Conservation (phyloP, 495 filamentous ascomycete species). For the Rusavskia elegans region DNA sequence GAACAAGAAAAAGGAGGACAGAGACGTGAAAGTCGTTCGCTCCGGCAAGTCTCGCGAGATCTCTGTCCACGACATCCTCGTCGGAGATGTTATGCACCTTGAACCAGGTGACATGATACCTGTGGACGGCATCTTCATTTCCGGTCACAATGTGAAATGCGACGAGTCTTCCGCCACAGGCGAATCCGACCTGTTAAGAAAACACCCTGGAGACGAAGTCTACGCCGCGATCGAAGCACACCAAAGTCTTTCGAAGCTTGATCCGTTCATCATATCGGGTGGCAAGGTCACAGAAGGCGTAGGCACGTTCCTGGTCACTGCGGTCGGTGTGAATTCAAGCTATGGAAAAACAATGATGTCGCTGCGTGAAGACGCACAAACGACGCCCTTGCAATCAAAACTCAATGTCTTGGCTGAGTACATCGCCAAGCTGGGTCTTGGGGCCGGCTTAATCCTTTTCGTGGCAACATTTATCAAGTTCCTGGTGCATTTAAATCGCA, state of each 20-base stretch:
- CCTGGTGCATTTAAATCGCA: slow-evolving; percentile 16
- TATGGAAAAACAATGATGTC: slow-evolving; percentile 93
- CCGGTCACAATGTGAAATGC: slow-evolving; percentile 60
- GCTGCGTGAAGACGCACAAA: slow-evolving; percentile 74
- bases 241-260: slow-evolving; percentile 63
- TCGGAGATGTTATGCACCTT: slow-evolving; percentile 68
- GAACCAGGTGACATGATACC: slow-evolving; percentile 84
- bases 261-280: slow-evolving; percentile 89
- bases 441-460: slow-evolving; percentile 72
- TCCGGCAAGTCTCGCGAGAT: slow-evolving; percentile 64
- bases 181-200: slow-evolving; percentile 68
- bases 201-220: slow-evolving; percentile 59
- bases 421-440: slow-evolving; percentile 81
- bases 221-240: slow-evolving; percentile 62
- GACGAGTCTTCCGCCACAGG: slow-evolving; percentile 76
- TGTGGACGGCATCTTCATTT: slow-evolving; percentile 61
- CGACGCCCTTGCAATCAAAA: slow-evolving; percentile 88
- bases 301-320: slow-evolving; percentile 73
- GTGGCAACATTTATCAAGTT: slow-evolving; percentile 90
- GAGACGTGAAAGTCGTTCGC: slow-evolving; percentile 56
- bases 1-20: slow-evolving; percentile 57
- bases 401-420: slow-evolving; percentile 81
- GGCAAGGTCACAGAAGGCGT: slow-evolving; percentile 85
- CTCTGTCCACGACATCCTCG: slow-evolving; percentile 64
- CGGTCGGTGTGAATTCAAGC: slow-evolving; percentile 72